Evolutionary conservation across 2,329 filamentous ascomycete genomes (phyloP), one percentile per base, ranked within the genome.

Genomic region (Phialemoniopsis sp.): DNA sequence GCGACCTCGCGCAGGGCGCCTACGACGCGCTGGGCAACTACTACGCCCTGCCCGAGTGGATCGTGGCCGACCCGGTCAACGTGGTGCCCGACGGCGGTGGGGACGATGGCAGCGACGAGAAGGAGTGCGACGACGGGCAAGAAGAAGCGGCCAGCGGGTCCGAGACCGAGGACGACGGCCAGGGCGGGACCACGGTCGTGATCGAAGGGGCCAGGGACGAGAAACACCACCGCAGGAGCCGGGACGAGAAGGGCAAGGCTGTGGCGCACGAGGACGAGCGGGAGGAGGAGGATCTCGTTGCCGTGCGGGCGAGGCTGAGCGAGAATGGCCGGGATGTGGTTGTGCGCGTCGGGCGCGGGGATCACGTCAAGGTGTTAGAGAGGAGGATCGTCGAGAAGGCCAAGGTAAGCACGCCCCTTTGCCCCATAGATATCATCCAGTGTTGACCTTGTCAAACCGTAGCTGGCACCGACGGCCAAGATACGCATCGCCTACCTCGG

Each of bases 401-500:
- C 21, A 69, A 70, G 49, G 85, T 89, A 67, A 60, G 78, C 5
- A 6, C 12, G 13, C 14, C 3, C 10, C 9, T 14, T 35, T 36
- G 39, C 34, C 8, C 12, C 8, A 13, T 9, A 12, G 26, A 15
- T 29, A 7, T 29, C 28, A n/a, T 29, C 28, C 28, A 9, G 28
- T 29, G 28, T 13, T 15, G 4, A 13, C 5, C 14, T 16, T 5
- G 8, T 16, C 13, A n/a, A 16, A 8, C 13, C 30, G 14, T 49
- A 85, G 84, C 66, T 90, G 26, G 60, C 73, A 3, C 56, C 68
- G 8, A 67, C 66, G 33, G 79, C 78, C 45, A 76, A 71, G 35
- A 68, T 95, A 37, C 79, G 80, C 39, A 76, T 95, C 43, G 82
- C 80, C 15, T 94, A 95, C 58, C 74, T 93, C 61, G 90, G 90